A percentile compares a stretch with the other conserved stretches of the same genome.
phyloP scores from a whole-genome alignment of 306 rosid species.

The Macrotyloma uniflorum region DNA sequence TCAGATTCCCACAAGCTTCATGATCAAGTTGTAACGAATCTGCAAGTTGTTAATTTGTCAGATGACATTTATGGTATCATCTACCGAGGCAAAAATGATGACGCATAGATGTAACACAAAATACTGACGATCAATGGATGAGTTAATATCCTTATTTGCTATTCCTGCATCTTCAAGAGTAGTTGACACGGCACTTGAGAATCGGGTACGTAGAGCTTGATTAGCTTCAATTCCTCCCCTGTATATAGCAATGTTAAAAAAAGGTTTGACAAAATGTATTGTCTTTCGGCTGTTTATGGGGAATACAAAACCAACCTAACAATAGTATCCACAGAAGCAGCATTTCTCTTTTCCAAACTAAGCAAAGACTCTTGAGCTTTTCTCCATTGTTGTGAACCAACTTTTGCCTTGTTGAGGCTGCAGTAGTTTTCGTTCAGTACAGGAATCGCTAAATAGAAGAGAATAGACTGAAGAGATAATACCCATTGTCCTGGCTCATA shows the following conservation, averaged over 20 bases:
- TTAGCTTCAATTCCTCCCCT: constrained; percentile 91
- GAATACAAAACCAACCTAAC: constrained; percentile 63
- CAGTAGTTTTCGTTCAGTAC: constrained; percentile 29
- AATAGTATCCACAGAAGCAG: constrained; percentile 78
- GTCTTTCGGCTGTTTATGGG: neutral
- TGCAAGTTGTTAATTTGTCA: constrained; percentile 50
- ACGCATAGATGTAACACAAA: constrained; percentile 23
- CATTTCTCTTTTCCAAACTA: constrained; percentile 72
- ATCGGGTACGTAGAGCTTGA: constrained; percentile 72
- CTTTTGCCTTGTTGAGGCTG: constrained; percentile 85
- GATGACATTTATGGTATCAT: constrained; percentile 18
- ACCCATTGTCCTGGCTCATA: constrained; percentile 23
- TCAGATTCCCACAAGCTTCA: constrained; percentile 88
- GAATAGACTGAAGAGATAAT: constrained; percentile 28
- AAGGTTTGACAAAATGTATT: constrained; percentile 22
- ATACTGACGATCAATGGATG: constrained; percentile 82
- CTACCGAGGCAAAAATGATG: neutral
- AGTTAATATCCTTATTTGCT: constrained; percentile 81
- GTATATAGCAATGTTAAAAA: constrained; percentile 22
- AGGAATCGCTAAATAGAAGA: constrained; percentile 29
- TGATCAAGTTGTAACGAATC: constrained; percentile 96
- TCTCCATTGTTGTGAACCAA: constrained; percentile 94
- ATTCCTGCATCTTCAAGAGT: constrained; percentile 81
- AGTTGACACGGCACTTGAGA: constrained; percentile 72
- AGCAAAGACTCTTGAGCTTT: constrained; percentile 93